Evolutionary conservation across 495 filamentous ascomycete genomes (phyloP).

Genomic region (Immersiella caudata): DNA sequence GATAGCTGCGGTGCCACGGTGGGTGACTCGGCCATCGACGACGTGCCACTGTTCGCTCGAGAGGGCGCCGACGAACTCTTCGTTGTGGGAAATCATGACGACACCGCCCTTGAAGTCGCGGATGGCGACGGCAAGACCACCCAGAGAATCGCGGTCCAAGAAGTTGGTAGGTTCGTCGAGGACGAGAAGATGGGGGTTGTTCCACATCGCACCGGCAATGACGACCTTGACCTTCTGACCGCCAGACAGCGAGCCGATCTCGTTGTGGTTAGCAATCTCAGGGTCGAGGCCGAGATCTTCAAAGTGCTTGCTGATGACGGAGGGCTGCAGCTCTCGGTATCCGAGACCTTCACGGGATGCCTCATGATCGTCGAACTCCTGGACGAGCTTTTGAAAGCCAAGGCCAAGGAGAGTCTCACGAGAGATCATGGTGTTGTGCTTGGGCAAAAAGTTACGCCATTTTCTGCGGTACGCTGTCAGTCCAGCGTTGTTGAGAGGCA

Average conservation of each 20-base stretch:
- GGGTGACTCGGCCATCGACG: conserved; percentile 78
- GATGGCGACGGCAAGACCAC: conserved; percentile 93
- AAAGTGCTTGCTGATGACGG: conserved; percentile 95
- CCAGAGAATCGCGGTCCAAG: conserved; percentile 95
- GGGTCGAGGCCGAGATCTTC: conserved; percentile 95
- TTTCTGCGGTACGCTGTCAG: conserved; percentile 56
- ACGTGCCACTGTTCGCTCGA: conserved; percentile 96
- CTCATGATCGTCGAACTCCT: conserved; percentile 99
- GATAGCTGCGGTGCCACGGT: conserved; percentile 75
- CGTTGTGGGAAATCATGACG: conserved; percentile 99
- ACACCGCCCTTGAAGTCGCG: conserved; percentile 97
- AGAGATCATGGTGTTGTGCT: conserved; percentile 89
- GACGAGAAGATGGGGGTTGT: conserved; percentile 95
- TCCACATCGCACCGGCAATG: conserved; percentile 97
- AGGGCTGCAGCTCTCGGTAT: conserved; percentile 87
- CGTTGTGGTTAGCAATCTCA: conserved; percentile 97
- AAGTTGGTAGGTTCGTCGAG: conserved; percentile 99
- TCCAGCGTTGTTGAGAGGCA: neutral
- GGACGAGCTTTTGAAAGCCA: conserved; percentile 89
- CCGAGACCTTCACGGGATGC: conserved; percentile 95
- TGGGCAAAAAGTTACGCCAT: conserved; percentile 86
- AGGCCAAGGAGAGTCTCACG: conserved; percentile 85
- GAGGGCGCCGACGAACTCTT: conserved; percentile 95
- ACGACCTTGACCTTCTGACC: conserved; percentile 99
- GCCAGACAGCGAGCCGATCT: conserved; percentile 94